phyloP scores from a whole-genome alignment of 108 stramenopile genomes.

The Cyclotella cryptica region DNA sequence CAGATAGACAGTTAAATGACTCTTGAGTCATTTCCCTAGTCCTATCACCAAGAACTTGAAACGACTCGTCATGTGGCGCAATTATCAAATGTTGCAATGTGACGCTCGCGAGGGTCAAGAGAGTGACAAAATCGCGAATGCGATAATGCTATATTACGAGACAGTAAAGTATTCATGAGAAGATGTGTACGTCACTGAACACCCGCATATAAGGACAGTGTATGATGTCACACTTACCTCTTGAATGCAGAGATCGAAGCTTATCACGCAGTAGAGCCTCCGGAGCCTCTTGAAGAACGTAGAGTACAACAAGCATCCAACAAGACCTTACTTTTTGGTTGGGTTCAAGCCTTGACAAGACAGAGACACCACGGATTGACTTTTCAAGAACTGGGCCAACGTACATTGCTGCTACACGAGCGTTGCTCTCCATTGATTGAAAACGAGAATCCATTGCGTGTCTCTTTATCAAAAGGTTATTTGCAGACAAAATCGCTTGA shows the following conservation, averaged over 20 bases:
- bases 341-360: slow-evolving; percentile 77
- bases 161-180: background rate
- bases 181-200: background rate
- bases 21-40: slow-evolving; percentile 75
- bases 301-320: slow-evolving; percentile 81
- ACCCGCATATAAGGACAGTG: background rate
- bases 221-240: slow-evolving; percentile 42
- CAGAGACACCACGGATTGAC: slow-evolving; percentile 61
- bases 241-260: slow-evolving; percentile 62
- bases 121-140: slow-evolving; percentile 71
- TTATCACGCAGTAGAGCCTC: slow-evolving; percentile 69
- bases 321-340: slow-evolving; percentile 75
- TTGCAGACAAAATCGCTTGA: slow-evolving; percentile 72
- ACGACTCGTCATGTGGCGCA: slow-evolving; percentile 40
- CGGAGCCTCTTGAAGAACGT: slow-evolving; percentile 87
- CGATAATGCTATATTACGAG: slow-evolving; percentile 38
- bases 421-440: slow-evolving; percentile 64
- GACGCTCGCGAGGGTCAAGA: slow-evolving; percentile 68
- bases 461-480: slow-evolving; percentile 79
- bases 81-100: slow-evolving; percentile 77
- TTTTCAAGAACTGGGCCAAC: slow-evolving; percentile 58
- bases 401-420: slow-evolving; percentile 79
- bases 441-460: slow-evolving; percentile 85
- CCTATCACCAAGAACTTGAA: slow-evolving; percentile 35
- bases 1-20: slow-evolving; percentile 87